Evolutionary conservation across 2,329 filamentous ascomycete species (phyloP).

Genomic region (Calonectria fujianensis): DNA sequence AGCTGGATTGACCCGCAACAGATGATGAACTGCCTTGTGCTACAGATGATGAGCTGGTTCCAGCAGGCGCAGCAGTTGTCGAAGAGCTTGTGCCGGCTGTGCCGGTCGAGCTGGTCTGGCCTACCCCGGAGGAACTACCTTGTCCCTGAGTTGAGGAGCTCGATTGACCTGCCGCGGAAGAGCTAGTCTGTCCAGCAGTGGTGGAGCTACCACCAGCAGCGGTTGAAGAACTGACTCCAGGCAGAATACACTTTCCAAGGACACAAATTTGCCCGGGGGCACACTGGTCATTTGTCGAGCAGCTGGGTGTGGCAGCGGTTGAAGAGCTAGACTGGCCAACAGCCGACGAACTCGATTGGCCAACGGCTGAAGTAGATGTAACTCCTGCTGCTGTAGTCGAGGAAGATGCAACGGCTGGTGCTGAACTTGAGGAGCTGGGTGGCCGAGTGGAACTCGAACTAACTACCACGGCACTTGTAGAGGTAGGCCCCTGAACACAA

Average conservation of each 20-base stretch:
- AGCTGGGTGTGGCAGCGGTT: not conserved
- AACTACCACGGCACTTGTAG: not conserved
- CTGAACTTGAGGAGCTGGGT: not conserved
- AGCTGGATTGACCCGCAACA: not conserved
- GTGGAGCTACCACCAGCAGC: not conserved
- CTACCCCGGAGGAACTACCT: not conserved
- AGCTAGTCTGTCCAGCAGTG: not conserved
- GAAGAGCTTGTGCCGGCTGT: not conserved
- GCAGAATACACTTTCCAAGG: not conserved
- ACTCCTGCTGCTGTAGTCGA: not conserved
- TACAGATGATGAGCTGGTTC: not conserved
- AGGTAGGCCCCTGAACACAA: not conserved
- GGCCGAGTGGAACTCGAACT: not conserved
- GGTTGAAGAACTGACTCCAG: not conserved
- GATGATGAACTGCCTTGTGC: conserved; percentile 6
- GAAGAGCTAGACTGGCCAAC: not conserved
- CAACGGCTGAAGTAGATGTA: not conserved
- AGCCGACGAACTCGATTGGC: not conserved
- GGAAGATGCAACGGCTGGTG: not conserved
- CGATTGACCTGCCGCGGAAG: not conserved
- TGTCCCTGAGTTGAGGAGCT: not conserved
- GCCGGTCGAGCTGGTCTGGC: not conserved
- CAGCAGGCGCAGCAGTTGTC: not conserved
- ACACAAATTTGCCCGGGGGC: not conserved
- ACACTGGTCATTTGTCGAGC: not conserved